Base-by-base conservation (phyloP, 1,284 basidiomycete species). In the Cronartium quercuum region DNA sequence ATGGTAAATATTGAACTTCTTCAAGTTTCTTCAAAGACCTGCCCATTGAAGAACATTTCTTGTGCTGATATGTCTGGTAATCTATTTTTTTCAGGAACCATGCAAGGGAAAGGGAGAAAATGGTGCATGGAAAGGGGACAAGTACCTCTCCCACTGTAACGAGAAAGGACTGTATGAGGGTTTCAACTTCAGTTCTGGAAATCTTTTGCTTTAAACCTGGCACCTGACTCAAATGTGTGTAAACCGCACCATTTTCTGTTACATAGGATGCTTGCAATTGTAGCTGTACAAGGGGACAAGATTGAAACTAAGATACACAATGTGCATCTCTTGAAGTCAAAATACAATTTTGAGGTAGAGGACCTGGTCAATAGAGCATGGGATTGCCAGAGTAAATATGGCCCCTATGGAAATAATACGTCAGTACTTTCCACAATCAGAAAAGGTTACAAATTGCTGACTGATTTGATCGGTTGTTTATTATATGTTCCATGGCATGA, bases 71-170 rank as follows among this genome's bases (percentile, higher is more conserved):
- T 1, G 58, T 51, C 2, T 34, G 1, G 1, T 51, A 40, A 47
- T 47, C n/a, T 29, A 62, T 62, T 13, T 61, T n/a, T 35, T 41
- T 35, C 42, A 70, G 68, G 68, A 70, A n/a, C 40, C 57, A 29
- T 70, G 68, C 40, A 18, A 70, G n/a, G 61, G 34, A 18, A 58
- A 70, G 21, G 68, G 68, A 21, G 41, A 58, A 9, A 40, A 13
- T n/a, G 68, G 68, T 34, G 68, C 68, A 18, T 70, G 68, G 68
- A 44, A 41, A 12, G 68, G 68, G 34, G 21, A 61, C 29, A 24
- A 70, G 29, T 42, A 58, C 41, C 44, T 61, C 21, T 70, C 68
- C 6, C 40, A 63, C 37, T 70, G 68, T 42, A 37, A 61, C n/a
- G 58, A 42, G 9, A 38, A 70, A 61, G 60, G 60, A 70, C 21